A percentile compares a stretch with the other conserved stretches of the same genome.
Evolutionary conservation across 495 filamentous ascomycete species (phyloP).

Genomic region (Penicillium goetzii): DNA sequence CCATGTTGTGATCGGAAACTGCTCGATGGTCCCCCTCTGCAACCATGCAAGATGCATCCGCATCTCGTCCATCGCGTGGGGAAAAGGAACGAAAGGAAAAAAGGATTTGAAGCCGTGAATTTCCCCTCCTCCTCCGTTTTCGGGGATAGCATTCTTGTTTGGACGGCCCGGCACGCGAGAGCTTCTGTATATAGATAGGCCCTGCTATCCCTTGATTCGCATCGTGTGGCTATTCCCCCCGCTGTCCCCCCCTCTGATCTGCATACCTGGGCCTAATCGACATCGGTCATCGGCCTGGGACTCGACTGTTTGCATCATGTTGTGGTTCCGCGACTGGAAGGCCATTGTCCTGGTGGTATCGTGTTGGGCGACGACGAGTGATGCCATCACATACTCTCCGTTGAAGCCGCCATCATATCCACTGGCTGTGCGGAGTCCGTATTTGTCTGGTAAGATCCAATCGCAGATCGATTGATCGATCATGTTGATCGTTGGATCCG

Average conservation of each 20-base stretch:
- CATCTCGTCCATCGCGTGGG: slow-evolving; percentile 9
- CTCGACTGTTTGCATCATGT: slow-evolving; percentile 18
- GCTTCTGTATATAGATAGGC: slow-evolving; percentile 6
- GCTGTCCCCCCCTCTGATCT: slow-evolving; percentile 5
- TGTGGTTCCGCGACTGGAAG: slow-evolving; percentile 11
- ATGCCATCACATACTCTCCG: slow-evolving; percentile 36
- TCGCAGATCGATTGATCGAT: slow-evolving; percentile 9
- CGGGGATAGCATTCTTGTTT: slow-evolving; percentile 22
- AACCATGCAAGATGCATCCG: slow-evolving; percentile 20
- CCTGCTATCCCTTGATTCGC: slow-evolving; percentile 13
- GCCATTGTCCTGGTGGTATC: slow-evolving; percentile 16
- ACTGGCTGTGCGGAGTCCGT: slow-evolving; percentile 46
- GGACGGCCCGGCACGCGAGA: slow-evolving; percentile 5
- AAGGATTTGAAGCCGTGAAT: slow-evolving; percentile 22
- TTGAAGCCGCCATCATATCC: slow-evolving; percentile 47
- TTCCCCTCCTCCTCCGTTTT: slow-evolving; percentile 9
- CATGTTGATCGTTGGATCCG: background rate
- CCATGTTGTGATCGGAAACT: slow-evolving; percentile 29
- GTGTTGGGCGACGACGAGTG: slow-evolving; percentile 15
- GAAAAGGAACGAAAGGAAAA: no score
- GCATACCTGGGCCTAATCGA: slow-evolving; percentile 10
- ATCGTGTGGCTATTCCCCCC: background rate
- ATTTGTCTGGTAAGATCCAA: slow-evolving; percentile 38
- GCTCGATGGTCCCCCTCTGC: slow-evolving; percentile 1
- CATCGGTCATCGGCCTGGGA: background rate